Evolutionary conservation across 768 basidiomycete genomes (phyloP), one percentile per base, ranked within the genome.

Genomic region (Scleroderma citrinum): DNA sequence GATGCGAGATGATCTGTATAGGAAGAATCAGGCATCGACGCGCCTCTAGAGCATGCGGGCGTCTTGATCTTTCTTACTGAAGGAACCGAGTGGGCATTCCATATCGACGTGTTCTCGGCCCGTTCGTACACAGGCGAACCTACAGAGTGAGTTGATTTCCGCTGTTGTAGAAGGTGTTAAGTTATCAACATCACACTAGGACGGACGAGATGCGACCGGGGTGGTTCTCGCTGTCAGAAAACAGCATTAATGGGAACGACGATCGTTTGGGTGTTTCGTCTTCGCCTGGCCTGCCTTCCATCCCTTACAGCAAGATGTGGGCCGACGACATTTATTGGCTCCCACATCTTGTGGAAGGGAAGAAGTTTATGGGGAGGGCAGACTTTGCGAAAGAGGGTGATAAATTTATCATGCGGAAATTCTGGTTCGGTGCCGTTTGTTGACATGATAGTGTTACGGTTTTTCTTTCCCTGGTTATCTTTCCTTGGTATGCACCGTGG

Each of bases 131-230:
- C 64, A 3, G 89, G 88, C 1, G 65, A 61, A 1, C 71, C 85
- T 14, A 75, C 70, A 13, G 89, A 91, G 92, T 91, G 66, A 53
- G 80, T 16, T 7, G 4, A 50, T 46, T 34, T 29, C 17, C 23
- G 36, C n/a, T 47, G 10, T 35, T 51, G 37, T 20, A 39, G 21
- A 41, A 4, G 7, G 41, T n/a, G 35, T 44, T 16, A 21, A 24
- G 13, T 24, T n/a, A n/a, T n/a, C n/a, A n/a, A n/a, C n/a, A n/a
- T n/a, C n/a, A n/a, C n/a, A n/a, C n/a, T 52, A 93, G 91, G 57
- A 81, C 86, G 0, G 90, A 93, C 29, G 92, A 94, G 62, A 94
- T 94, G 91, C 74, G 74, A 17, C 92, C 92, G 0, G 62, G 81
- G 58, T 94, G 91, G 91, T 92, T 89, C 60, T 67, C 74, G 49